Base-by-base conservation (phyloP, 768 basidiomycete genomes). In the Boletus rex-veris region DNA sequence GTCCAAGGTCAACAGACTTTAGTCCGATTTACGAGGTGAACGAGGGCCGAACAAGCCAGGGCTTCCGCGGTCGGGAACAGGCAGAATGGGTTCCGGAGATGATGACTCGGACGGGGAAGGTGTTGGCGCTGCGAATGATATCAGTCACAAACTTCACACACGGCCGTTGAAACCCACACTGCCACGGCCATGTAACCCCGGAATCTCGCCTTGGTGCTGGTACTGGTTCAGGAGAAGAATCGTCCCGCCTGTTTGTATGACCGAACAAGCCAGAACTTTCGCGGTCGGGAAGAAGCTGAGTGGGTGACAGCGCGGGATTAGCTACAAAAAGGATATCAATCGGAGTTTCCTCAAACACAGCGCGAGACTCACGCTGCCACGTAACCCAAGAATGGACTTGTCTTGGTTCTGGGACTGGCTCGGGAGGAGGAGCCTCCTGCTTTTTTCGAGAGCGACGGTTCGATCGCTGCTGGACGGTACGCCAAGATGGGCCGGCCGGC, bases 41-140 rank as follows among this genome's bases (percentile, higher is more conserved):
- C 86, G 77, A 39, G 90, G 88, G 26, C 90, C 90, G 64, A 92
- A 92, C 55, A 92, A 70, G 28, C 89, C 88, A 41, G 83, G 84
- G 52, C 79, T 83, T 38, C 73, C 71, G 45, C 72, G 73, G 11
- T 78, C 79, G 28, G 86, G 85, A 21, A 86, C 82, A 36, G 84
- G 73, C 11, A 87, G 70, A 14, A 79, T 82, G n/a, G 86, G 76
- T 52, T 81, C 79, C 46, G 77, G 69, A 3, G 81, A 79, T 5
- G 82, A 78, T 15, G 26, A 28, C 26, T 26, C 26, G 8, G 26
- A 26, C 8, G 86, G 81, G 5, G 86, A 84, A 4, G 85, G 84
- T 19, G 69, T 75, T 39, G 76, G 64, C 36, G 88, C 88, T 90
- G 52, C 40, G 53, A 26, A 43, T 52, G 36, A 45, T 39, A 19